phyloP scores from a whole-genome alignment of 805 yeast species.

The Hyphopichia homilentoma region DNA sequence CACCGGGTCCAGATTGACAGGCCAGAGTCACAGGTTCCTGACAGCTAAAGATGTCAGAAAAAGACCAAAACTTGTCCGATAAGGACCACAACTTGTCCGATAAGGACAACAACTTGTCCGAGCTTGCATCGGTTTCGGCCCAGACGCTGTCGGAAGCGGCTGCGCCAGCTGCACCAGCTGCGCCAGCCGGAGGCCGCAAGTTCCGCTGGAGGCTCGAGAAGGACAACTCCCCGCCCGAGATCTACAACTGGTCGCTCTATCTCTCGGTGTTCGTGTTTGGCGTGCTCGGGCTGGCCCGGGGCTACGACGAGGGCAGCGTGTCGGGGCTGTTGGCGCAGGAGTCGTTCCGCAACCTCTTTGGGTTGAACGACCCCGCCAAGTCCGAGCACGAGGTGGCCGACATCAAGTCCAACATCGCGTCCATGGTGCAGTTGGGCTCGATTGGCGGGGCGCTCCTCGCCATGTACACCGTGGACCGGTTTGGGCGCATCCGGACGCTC shows the following conservation, averaged over 20 bases:
- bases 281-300: constrained; percentile 53
- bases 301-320: constrained; percentile 53
- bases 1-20: too few relatives aligned
- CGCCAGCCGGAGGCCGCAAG: too few relatives aligned
- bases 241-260: constrained; percentile 45
- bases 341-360: constrained; percentile 41
- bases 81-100: too few relatives aligned
- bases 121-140: too few relatives aligned
- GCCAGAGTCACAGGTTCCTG: too few relatives aligned
- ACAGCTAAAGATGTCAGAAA: too few relatives aligned
- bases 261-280: constrained; percentile 49
- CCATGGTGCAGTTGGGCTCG: constrained; percentile 58
- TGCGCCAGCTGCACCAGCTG: too few relatives aligned
- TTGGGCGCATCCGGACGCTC: constrained; percentile 50
- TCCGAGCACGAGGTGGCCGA: constrained; percentile 37
- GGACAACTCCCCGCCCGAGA: constrained; percentile 39
- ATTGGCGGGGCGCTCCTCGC: constrained; percentile 52
- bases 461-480: constrained; percentile 43
- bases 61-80: too few relatives aligned
- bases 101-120: too few relatives aligned
- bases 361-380: constrained; percentile 37
- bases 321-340: constrained; percentile 43
- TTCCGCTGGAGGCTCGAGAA: constrained; percentile 20
- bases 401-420: constrained; percentile 48
- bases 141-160: too few relatives aligned